A percentile compares a stretch with the other conserved stretches of the same genome.
These are phyloP conservation scores for Harringtonia lauricola DNA, from an alignment of 2,329 filamentous ascomycete genomes.

Conservation along the genomic window DNA sequence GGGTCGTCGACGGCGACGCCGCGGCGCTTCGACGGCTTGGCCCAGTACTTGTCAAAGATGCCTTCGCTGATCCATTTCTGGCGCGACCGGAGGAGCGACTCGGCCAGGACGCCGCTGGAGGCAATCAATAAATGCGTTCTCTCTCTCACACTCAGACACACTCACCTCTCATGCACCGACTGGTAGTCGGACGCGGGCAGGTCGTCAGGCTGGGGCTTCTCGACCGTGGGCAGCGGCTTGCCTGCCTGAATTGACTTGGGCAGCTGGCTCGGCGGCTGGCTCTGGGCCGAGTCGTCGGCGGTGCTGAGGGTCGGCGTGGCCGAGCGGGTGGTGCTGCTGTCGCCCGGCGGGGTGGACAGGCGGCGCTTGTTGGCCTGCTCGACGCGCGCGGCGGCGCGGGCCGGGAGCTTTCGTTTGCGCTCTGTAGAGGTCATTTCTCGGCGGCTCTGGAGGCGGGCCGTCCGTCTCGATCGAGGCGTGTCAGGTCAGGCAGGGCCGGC, in stretches of 20 bases:
- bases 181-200: constrained; percentile 59
- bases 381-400: constrained; percentile 48
- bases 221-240: constrained; percentile 60
- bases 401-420: constrained; percentile 53
- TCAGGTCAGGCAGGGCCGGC: constrained; percentile 8
- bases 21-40: constrained; percentile 60
- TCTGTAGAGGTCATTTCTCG: too few relatives aligned
- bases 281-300: constrained; percentile 17
- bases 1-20: constrained; percentile 51
- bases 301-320: constrained; percentile 30
- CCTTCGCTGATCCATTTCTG: constrained; percentile 62
- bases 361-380: constrained; percentile 51
- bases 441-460: too few relatives aligned
- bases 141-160: neutral
- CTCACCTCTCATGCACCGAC: constrained; percentile 59
- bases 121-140: neutral
- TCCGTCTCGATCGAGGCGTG: neutral
- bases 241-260: constrained; percentile 53
- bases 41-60: constrained; percentile 69
- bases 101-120: constrained; percentile 58
- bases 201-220: constrained; percentile 52
- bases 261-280: constrained; percentile 30
- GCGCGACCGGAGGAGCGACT: constrained; percentile 63
- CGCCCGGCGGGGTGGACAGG: constrained; percentile 39
- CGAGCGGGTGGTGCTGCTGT: constrained; percentile 25